Percentiles rank a stretch among this genome's conserved stretches.
These are phyloP conservation scores for Trichoderma brevicompactum DNA, from an alignment of 2,329 filamentous ascomycete species.

Conservation along the genomic window DNA sequence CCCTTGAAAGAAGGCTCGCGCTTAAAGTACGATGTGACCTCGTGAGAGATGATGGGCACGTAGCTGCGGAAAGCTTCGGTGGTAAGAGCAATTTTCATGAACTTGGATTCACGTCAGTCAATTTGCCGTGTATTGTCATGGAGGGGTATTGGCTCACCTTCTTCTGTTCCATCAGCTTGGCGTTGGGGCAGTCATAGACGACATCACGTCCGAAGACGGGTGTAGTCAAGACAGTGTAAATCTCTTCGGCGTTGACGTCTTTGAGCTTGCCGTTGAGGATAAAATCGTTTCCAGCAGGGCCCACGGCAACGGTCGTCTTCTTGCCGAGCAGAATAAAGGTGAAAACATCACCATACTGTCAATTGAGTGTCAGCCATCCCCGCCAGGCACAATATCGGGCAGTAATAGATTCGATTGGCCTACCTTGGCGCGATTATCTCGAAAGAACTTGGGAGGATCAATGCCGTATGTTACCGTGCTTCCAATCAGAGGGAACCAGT, in stretches of 20 bases:
- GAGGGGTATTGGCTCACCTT: slow-evolving; percentile 60
- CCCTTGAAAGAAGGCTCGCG: slow-evolving; percentile 68
- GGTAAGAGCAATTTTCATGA: slow-evolving; percentile 81
- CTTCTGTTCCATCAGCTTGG: slow-evolving; percentile 95
- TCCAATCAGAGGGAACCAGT: slow-evolving; percentile 81
- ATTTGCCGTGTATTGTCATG: neutral
- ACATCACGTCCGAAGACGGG: slow-evolving; percentile 82
- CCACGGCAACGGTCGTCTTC: slow-evolving; percentile 85
- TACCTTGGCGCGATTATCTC: slow-evolving; percentile 75
- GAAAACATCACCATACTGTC: slow-evolving; percentile 83
- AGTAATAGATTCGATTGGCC: neutral
- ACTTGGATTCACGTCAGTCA: slow-evolving; percentile 49
- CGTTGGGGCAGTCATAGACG: slow-evolving; percentile 88
- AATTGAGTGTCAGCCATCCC: slow-evolving; percentile 2
- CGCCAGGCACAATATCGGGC: neutral
- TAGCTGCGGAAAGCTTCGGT: slow-evolving; percentile 75
- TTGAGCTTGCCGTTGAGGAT: slow-evolving; percentile 89
- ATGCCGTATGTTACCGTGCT: slow-evolving; percentile 95
- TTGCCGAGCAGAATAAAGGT: slow-evolving; percentile 87
- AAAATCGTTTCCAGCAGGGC: slow-evolving; percentile 84
- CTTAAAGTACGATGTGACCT: slow-evolving; percentile 75
- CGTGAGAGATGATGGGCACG: slow-evolving; percentile 75
- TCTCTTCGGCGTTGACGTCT: slow-evolving; percentile 88
- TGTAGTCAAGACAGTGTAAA: slow-evolving; percentile 77
- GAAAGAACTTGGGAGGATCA: slow-evolving; percentile 88